Percentiles rank a stretch among this genome's conserved stretches.
These are phyloP conservation scores for Mycena pura DNA, from an alignment of 768 basidiomycete species.

Conservation along the genomic window DNA sequence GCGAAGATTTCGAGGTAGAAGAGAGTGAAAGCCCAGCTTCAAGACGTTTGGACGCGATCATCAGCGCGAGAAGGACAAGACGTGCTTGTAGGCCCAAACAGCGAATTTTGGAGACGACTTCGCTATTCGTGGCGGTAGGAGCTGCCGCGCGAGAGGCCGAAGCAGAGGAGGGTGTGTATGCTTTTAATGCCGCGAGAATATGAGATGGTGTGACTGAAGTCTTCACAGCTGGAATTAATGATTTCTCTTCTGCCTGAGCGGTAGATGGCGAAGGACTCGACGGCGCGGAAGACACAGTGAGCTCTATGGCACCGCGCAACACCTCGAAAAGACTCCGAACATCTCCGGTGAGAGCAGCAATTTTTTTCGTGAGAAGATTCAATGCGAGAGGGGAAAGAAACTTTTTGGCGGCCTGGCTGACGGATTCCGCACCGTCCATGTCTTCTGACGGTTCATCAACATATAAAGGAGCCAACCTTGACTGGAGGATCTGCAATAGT, in stretches of 20 bases:
- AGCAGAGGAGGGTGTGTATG: conserved; percentile 59
- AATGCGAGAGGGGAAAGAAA: conserved; percentile 71
- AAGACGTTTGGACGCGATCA: conserved; percentile 69
- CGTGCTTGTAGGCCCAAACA: conserved; percentile 78
- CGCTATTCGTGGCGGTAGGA: conserved; percentile 48
- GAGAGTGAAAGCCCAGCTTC: conserved; percentile 63
- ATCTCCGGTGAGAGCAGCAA: conserved; percentile 84
- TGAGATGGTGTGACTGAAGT: conserved; percentile 66
- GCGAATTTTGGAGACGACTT: conserved; percentile 69
- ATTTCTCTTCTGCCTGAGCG: conserved; percentile 38
- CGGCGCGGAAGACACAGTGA: conserved; percentile 50
- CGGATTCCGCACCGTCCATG: conserved; percentile 28
- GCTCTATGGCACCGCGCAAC: conserved; percentile 78
- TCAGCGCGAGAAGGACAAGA: conserved; percentile 66
- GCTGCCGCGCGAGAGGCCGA: conserved; percentile 31
- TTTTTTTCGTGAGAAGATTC: conserved; percentile 77
- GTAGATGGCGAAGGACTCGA: conserved; percentile 20
- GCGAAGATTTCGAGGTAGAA: conserved; percentile 43
- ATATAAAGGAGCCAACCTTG: conserved; percentile 64
- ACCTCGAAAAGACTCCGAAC: conserved; percentile 84
- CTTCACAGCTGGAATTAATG: conserved; percentile 42
- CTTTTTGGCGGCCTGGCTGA: conserved; percentile 42
- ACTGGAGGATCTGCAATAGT: conserved; percentile 70
- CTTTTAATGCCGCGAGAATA: conserved; percentile 77
- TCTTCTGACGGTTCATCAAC: conserved; percentile 39